These are phyloP conservation scores for Lactifluus subvellereus DNA, from an alignment of 768 basidiomycete species.

Conservation along the genomic window DNA sequence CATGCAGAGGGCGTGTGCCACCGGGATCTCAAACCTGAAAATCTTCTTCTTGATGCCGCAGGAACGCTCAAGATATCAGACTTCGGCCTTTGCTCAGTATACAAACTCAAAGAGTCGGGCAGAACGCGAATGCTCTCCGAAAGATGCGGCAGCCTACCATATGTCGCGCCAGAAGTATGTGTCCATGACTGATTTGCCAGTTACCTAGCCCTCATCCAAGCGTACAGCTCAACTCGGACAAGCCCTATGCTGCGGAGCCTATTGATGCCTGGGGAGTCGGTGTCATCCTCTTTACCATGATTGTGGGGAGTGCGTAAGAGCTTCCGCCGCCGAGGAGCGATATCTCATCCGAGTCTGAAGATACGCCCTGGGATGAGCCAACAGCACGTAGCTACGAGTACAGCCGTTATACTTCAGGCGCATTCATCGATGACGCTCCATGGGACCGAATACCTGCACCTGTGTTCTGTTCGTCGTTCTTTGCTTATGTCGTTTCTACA, in stretches of 20 bases:
- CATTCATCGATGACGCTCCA: conserved; percentile 67
- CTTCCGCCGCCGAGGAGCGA: not conserved
- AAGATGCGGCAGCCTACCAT: conserved; percentile 87
- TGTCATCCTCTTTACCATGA: conserved; percentile 86
- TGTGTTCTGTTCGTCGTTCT: conserved; percentile 54
- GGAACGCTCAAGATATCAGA: conserved; percentile 91
- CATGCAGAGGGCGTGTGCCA: conserved; percentile 90
- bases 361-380: conserved; percentile 98
- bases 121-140: conserved; percentile 72
- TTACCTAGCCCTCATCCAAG: not conserved
- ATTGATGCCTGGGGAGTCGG: conserved; percentile 96
- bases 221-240: conserved; percentile 54
- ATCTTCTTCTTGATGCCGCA: conserved; percentile 76
- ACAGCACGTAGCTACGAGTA: conserved; percentile 76
- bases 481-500: not conserved
- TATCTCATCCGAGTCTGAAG: conserved; percentile 37
- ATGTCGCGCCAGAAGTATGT: conserved; percentile 88
- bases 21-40: conserved; percentile 96
- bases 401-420: conserved; percentile 62
- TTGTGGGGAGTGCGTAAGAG: conserved; percentile 74
- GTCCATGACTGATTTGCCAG: not conserved
- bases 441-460: conserved; percentile 61
- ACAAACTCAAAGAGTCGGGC: conserved; percentile 73
- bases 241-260: conserved; percentile 82
- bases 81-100: conserved; percentile 91